phyloP scores from a whole-genome alignment of 2,329 filamentous ascomycete species.

The Cadophora sp. region DNA sequence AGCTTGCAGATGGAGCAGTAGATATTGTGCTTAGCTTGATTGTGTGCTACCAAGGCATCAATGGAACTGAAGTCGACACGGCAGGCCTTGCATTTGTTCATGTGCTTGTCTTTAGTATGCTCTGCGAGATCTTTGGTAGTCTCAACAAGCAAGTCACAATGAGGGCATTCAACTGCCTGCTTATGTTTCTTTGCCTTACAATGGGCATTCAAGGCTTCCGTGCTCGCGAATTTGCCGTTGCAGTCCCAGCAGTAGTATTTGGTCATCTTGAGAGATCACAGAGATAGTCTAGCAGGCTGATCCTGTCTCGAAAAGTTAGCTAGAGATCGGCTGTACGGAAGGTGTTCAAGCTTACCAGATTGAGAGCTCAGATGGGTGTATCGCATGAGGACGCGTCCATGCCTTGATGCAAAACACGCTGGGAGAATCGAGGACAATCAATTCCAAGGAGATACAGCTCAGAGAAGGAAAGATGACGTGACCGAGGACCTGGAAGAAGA shows the following conservation, averaged over 20 bases:
- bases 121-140: neutral
- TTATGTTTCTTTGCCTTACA: neutral
- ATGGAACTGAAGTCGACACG: neutral
- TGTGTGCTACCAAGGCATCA: conserved; percentile 1
- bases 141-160: neutral
- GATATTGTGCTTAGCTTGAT: neutral
- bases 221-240: neutral
- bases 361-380: neutral
- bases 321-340: neutral
- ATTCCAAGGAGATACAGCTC: too few species aligned
- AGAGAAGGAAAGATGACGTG: too few species aligned
- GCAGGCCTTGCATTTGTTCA: neutral
- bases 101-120: neutral
- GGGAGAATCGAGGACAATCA: too few species aligned
- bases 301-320: neutral
- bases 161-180: neutral
- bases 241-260: conserved; percentile 5
- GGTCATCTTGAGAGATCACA: neutral
- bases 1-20: conserved; percentile 5
- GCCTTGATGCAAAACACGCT: neutral
- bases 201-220: neutral
- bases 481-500: too few species aligned
- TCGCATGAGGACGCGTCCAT: neutral
- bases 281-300: neutral
- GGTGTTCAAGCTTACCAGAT: neutral